A percentile compares a stretch with the other conserved stretches of the same genome.
Conservation (phyloP, 2,329 filamentous ascomycete species). For the Cladosporium austrohemisphaericum region DNA sequence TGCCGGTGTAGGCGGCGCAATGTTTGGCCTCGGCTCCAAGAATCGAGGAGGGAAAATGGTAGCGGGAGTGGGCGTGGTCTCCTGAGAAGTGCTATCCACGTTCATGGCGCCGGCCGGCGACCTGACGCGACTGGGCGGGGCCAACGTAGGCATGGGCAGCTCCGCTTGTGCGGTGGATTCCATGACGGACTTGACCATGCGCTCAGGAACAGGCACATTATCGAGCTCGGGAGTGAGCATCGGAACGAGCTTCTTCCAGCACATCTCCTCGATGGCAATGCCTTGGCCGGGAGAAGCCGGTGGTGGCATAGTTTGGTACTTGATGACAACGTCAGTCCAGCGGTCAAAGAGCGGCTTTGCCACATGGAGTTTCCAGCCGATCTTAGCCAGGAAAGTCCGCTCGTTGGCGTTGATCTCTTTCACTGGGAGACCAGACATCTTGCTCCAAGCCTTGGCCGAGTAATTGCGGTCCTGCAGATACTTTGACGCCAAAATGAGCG, state of each 20-base stretch:
- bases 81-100: conserved; percentile 24
- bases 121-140: neutral
- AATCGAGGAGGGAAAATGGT: conserved; percentile 41
- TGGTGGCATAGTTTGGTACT: conserved; percentile 61
- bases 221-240: conserved; percentile 56
- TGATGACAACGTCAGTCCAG: conserved; percentile 90
- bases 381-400: conserved; percentile 81
- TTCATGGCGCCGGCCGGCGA: conserved; percentile 2
- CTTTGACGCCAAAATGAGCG: conserved; percentile 93
- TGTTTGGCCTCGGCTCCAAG: conserved; percentile 49
- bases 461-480: conserved; percentile 98
- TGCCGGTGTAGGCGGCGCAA: conserved; percentile 51
- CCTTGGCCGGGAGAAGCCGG: conserved; percentile 29
- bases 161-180: conserved; percentile 8
- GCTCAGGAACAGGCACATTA: conserved; percentile 29
- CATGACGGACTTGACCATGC: conserved; percentile 12
- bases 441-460: conserved; percentile 95
- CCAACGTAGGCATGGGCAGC: neutral
- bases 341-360: conserved; percentile 82
- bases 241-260: conserved; percentile 51
- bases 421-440: conserved; percentile 93
- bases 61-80: conserved; percentile 42
- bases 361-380: conserved; percentile 94
- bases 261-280: conserved; percentile 17
- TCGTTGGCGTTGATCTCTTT: conserved; percentile 96